Evolutionary conservation across 768 basidiomycete genomes (phyloP), one percentile per base, ranked within the genome.

Genomic region (Mycena sanguinolenta): DNA sequence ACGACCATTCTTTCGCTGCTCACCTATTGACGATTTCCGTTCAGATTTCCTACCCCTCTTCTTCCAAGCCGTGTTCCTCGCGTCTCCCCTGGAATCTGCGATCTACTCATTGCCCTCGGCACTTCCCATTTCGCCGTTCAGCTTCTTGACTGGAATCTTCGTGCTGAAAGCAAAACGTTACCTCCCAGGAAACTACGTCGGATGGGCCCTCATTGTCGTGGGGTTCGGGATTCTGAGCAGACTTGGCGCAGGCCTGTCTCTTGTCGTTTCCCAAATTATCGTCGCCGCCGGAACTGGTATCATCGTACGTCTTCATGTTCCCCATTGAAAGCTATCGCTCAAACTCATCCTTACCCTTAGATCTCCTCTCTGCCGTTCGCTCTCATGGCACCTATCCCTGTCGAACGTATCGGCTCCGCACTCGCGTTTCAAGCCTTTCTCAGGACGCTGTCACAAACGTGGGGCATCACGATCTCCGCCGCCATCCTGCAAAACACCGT

Each of bases 401-500:
- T 50, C 32, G 60, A 61, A 36, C 44, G 21, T 8, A 19, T 61
- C 44, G 60, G 46, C 9, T 61, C 60, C 23, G 60, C 60, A 6
- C 46, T 61, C 30, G 60, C 60, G 23, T 61, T 61, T 46, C 46
- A 61, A 14, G 44, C 60, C 30, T 61, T 61, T 21, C 30, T 61
- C 2, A 30, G 46, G n/a, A 61, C 60, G 5, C 27, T 61, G 21
- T 61, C 60, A 5, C 60, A 61, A 46, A 61, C 60, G 7, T 50
- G 46, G 46, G 60, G 60, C 9, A 61, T 61, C 46, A 49, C 44
- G n/a, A 50, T 49, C 46, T 61, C 60, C 46, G 46, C 60, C 30
- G 44, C 60, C 21, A 61, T 61, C 32, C 60, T 61, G 7, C 60
- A 61, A 25, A 61, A 61, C 46, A 49, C 46, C 46, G 60, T 61